A percentile compares a stretch with the other conserved stretches of the same genome.
These are phyloP conservation scores for Paramicrosporidium saccamoebae DNA, from an alignment of 371 early-diverging fungal genomes.

Conservation along the genomic window DNA sequence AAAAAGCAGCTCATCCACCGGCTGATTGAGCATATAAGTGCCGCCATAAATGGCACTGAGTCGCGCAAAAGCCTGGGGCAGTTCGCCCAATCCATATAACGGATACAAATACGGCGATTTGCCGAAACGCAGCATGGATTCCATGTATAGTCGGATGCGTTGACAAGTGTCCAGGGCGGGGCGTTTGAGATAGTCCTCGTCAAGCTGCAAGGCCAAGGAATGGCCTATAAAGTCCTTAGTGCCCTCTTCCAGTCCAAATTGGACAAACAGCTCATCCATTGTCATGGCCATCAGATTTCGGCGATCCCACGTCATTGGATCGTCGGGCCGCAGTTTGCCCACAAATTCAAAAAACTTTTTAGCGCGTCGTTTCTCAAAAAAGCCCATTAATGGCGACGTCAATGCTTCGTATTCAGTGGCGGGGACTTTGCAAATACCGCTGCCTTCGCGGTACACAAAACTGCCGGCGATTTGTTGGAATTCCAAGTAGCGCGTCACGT, in stretches of 20 bases:
- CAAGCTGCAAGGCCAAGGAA: constrained; percentile 83
- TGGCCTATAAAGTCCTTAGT: constrained; percentile 96
- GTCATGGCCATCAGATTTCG: constrained; percentile 30
- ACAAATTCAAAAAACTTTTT: constrained; percentile 92
- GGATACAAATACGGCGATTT: constrained; percentile 99
- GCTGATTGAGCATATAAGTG: constrained; percentile 82
- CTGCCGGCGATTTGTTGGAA: constrained; percentile 89
- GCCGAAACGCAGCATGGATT: constrained; percentile 79
- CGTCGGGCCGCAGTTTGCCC: constrained; percentile 38
- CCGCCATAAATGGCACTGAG: constrained; percentile 88
- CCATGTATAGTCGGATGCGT: constrained; percentile 69
- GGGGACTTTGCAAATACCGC: constrained; percentile 73
- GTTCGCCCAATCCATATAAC: constrained; percentile 90
- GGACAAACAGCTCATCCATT: constrained; percentile 61
- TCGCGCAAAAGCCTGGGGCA: constrained; percentile 96
- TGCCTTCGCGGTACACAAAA: constrained; percentile 61
- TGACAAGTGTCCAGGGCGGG: constrained; percentile 76
- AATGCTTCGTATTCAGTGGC: constrained; percentile 64
- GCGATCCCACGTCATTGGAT: constrained; percentile 45
- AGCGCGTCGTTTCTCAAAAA: constrained; percentile 79
- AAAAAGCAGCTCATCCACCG: constrained; percentile 60
- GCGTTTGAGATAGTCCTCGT: constrained; percentile 55
- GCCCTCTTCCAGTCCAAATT: constrained; percentile 66
- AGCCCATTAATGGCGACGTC: constrained; percentile 48
- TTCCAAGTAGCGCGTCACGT: constrained; percentile 88